Evolutionary conservation across 2,329 filamentous ascomycete species (phyloP).

Genomic region (Cordyceps militaris): DNA sequence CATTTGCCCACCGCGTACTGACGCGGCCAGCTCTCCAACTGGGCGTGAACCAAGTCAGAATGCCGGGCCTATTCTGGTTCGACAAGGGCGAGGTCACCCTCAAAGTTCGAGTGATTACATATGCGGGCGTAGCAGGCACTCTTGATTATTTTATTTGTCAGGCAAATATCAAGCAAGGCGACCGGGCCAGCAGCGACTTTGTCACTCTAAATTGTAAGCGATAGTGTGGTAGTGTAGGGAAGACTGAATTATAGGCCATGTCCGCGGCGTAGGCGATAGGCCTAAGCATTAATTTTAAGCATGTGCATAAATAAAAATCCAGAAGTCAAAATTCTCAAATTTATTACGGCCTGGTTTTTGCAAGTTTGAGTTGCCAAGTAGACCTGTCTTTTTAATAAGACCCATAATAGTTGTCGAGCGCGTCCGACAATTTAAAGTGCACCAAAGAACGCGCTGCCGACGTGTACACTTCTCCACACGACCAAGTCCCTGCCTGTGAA

Average conservation of each 20-base stretch:
- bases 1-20: not conserved
- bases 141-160: constrained; percentile 7
- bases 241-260: not conserved
- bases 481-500: not conserved
- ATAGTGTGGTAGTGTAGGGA: not conserved
- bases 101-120: constrained; percentile 5
- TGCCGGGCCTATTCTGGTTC: not conserved
- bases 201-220: constrained; percentile 2
- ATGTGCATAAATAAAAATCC: too few relatives aligned
- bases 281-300: too few relatives aligned
- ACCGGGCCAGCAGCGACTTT: constrained; percentile 7
- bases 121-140: constrained; percentile 2
- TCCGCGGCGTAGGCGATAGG: too few relatives aligned
- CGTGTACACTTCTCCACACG: constrained; percentile 3
- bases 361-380: too few relatives aligned
- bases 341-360: too few relatives aligned
- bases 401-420: not conserved
- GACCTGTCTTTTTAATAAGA: too few relatives aligned
- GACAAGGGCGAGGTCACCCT: not conserved
- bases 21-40: not conserved
- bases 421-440: constrained; percentile 6
- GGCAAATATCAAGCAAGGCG: constrained; percentile 4
- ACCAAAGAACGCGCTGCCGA: not conserved
- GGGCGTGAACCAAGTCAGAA: not conserved
- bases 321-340: too few relatives aligned